phyloP scores from a whole-genome alignment of 768 basidiomycete species.

The Phaffia australis region DNA sequence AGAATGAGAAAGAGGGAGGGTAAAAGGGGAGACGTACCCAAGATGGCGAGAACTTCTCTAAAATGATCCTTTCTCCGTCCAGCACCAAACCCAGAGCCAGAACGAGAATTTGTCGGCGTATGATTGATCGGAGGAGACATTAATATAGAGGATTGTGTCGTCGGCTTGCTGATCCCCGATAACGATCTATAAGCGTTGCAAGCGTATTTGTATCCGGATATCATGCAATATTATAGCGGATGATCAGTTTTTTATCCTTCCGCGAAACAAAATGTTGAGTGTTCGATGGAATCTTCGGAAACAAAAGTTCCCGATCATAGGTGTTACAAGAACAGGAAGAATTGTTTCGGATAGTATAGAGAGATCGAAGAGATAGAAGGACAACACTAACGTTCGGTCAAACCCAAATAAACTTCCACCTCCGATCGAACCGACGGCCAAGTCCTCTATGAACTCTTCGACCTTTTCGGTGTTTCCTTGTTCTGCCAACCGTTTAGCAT shows the following conservation, averaged over 20 bases:
- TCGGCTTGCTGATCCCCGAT: conserved; percentile 48
- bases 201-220: no score
- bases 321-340: neutral
- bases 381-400: conserved; percentile 56
- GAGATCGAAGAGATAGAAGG: neutral
- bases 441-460: conserved; percentile 80
- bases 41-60: conserved; percentile 63
- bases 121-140: neutral
- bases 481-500: conserved; percentile 75
- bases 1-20: conserved; percentile 4
- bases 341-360: conserved; percentile 12
- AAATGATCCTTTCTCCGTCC: conserved; percentile 72
- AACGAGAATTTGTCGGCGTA: conserved; percentile 45
- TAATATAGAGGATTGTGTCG: no score
- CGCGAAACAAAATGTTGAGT: no score
- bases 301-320: neutral
- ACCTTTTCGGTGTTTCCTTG: conserved; percentile 79
- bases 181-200: conserved; percentile 60
- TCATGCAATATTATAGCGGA: neutral
- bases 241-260: no score
- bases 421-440: conserved; percentile 35
- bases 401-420: conserved; percentile 56
- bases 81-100: no score
- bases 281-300: conserved; percentile 7
- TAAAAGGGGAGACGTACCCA: conserved; percentile 46